Conservation (phyloP, 1,284 basidiomycete genomes). For the Ceratobasidium papillatum region DNA sequence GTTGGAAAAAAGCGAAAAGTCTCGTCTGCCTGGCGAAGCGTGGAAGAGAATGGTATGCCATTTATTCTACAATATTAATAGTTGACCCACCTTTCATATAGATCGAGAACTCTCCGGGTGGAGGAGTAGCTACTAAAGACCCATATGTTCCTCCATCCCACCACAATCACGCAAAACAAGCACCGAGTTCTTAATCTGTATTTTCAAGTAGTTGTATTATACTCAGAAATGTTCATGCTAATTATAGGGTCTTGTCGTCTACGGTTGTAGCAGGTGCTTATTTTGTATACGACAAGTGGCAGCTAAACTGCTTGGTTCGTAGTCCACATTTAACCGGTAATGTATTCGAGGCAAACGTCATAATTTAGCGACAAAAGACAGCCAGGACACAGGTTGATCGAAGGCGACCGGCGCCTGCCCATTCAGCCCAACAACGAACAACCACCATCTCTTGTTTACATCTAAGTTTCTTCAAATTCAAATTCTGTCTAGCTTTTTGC, state of each 20-base stretch:
- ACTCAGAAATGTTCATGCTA: no score
- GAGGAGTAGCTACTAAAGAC: not conserved
- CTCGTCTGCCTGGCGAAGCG: conserved; percentile 14
- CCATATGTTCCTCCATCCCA: conserved; percentile 15
- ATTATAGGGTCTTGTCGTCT: no score
- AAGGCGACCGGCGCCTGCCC: no score
- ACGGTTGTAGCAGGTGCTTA: no score
- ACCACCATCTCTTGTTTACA: not conserved
- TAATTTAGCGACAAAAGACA: no score
- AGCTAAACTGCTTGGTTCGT: no score
- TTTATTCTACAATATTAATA: not conserved
- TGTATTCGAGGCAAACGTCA: no score
- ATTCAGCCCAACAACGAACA: not conserved
- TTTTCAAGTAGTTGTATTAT: not conserved
- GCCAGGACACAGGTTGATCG: no score
- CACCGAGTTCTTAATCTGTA: not conserved
- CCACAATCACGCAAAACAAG: not conserved
- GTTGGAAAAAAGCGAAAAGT: conserved; percentile 62
- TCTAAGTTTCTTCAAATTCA: not conserved
- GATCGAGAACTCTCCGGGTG: conserved; percentile 9
- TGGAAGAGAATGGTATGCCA: conserved; percentile 27
- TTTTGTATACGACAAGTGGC: no score
- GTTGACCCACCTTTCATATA: not conserved
- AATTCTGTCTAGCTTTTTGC: not conserved
- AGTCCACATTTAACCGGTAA: no score